Percentiles rank a stretch among this genome's conserved stretches.
Conservation (phyloP, 2,329 filamentous ascomycete genomes). For the Diaporthe ilicicola region DNA sequence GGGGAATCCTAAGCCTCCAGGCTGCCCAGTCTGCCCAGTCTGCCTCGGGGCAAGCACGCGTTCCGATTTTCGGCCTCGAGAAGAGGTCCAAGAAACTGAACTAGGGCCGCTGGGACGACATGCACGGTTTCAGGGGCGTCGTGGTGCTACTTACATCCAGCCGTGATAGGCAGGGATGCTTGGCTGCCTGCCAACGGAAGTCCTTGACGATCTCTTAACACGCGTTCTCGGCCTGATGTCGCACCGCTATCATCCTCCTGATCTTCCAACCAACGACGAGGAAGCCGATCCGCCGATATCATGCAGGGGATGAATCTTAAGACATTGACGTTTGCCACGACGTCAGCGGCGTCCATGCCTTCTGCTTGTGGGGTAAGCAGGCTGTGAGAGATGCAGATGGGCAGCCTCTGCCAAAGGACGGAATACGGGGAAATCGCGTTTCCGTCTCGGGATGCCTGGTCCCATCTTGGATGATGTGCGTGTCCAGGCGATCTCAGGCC, state of each 20-base stretch:
- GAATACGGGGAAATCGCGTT: background rate
- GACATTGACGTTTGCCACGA: background rate
- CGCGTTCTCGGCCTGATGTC: background rate
- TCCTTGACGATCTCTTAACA: background rate
- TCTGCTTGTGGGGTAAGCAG: background rate
- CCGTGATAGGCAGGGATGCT: slow-evolving; percentile 10
- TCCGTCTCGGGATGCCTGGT: slow-evolving; percentile 1
- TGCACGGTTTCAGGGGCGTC: background rate
- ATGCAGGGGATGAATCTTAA: background rate
- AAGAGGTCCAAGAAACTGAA: background rate
- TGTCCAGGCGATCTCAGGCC: too few relatives aligned
- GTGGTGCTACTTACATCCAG: background rate
- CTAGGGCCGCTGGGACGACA: background rate
- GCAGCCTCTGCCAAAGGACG: slow-evolving; percentile 1
- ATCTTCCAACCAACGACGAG: background rate
- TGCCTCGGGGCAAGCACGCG: background rate
- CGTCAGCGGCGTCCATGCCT: background rate
- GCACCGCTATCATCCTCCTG: background rate
- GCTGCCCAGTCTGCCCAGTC: background rate
- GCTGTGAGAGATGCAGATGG: background rate
- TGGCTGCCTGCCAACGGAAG: slow-evolving; percentile 4
- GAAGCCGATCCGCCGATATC: background rate
- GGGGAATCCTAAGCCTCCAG: background rate
- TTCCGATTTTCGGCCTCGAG: slow-evolving; percentile 18
- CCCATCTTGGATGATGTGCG: background rate